phyloP scores from a whole-genome alignment of 2,329 filamentous ascomycete species.

The Colletotrichum melonis region DNA sequence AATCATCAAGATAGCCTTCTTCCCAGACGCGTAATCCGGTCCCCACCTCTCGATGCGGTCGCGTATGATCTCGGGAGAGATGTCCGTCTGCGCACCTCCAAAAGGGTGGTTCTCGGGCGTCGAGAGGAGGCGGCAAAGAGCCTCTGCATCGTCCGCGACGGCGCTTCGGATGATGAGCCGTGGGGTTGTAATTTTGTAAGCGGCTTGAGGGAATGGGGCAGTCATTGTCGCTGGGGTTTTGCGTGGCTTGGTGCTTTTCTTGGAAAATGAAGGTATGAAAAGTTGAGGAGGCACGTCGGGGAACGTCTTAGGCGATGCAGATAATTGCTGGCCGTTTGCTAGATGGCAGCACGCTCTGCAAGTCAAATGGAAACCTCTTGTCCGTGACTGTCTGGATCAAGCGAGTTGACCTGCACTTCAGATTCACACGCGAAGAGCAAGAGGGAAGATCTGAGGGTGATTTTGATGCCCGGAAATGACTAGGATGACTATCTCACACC shows the following conservation, averaged over 20 bases:
- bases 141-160: slow-evolving; percentile 34
- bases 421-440: not conserved
- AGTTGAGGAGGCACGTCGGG: not conserved
- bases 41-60: slow-evolving; percentile 22
- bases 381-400: not conserved
- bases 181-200: slow-evolving; percentile 51
- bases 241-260: too few species aligned
- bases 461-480: not conserved
- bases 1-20: slow-evolving; percentile 36
- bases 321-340: not conserved
- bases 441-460: not conserved
- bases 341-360: too few species aligned
- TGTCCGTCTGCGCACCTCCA: not conserved
- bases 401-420: too few species aligned
- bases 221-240: slow-evolving; percentile 15
- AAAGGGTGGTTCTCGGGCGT: slow-evolving; percentile 36
- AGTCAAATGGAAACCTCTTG: not conserved
- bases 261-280: not conserved
- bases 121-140: slow-evolving; percentile 24
- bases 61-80: slow-evolving; percentile 29
- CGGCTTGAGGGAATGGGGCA: slow-evolving; percentile 24
- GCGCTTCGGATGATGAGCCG: slow-evolving; percentile 53
- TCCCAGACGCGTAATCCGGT: slow-evolving; percentile 28
- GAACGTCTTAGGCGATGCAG: not conserved
- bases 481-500: not conserved